A percentile compares a stretch with the other conserved stretches of the same genome.
phyloP scores from a whole-genome alignment of 352 stramenopile genomes.

The Phytophthora pini region DNA sequence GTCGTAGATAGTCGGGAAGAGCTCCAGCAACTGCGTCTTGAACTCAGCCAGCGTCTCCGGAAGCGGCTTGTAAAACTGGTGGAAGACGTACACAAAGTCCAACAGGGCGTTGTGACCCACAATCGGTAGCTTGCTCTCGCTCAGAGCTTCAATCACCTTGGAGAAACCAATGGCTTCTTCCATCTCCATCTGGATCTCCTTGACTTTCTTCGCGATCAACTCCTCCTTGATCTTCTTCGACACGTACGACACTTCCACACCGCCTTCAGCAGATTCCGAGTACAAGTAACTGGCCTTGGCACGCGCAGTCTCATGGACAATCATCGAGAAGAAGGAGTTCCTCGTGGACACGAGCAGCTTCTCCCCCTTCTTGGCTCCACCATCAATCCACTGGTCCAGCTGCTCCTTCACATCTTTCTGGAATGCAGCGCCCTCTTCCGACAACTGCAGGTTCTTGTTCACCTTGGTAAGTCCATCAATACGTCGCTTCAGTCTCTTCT shows the following conservation, averaged over 20 bases:
- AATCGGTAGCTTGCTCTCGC: conserved; percentile 76
- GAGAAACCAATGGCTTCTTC: conserved; percentile 81
- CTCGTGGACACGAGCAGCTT: conserved; percentile 59
- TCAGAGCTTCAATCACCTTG: conserved; percentile 77
- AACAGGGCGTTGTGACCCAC: conserved; percentile 86
- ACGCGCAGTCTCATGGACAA: conserved; percentile 70
- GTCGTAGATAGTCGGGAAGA: conserved; percentile 83
- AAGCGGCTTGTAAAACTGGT: conserved; percentile 85
- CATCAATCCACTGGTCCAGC: conserved; percentile 60
- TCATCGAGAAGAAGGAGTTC: conserved; percentile 80
- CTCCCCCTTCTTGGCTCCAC: conserved; percentile 55
- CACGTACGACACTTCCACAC: conserved; percentile 67
- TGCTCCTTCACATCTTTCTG: conserved; percentile 53
- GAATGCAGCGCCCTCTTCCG: conserved; percentile 50
- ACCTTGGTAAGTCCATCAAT: conserved; percentile 66
- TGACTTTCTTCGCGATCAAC: conserved; percentile 52
- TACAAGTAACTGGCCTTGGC: conserved; percentile 68
- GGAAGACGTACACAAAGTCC: conserved; percentile 87
- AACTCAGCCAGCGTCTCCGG: conserved; percentile 73
- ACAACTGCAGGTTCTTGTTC: conserved; percentile 66
- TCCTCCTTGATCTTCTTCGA: conserved; percentile 73
- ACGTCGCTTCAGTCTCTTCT: conserved; percentile 58
- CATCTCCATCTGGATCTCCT: conserved; percentile 67
- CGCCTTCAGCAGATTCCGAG: conserved; percentile 52
- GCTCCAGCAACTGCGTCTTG: conserved; percentile 66